Evolutionary conservation across 495 filamentous ascomycete genomes (phyloP), one percentile per base, ranked within the genome.

Genomic region (Daldinia decipiens): DNA sequence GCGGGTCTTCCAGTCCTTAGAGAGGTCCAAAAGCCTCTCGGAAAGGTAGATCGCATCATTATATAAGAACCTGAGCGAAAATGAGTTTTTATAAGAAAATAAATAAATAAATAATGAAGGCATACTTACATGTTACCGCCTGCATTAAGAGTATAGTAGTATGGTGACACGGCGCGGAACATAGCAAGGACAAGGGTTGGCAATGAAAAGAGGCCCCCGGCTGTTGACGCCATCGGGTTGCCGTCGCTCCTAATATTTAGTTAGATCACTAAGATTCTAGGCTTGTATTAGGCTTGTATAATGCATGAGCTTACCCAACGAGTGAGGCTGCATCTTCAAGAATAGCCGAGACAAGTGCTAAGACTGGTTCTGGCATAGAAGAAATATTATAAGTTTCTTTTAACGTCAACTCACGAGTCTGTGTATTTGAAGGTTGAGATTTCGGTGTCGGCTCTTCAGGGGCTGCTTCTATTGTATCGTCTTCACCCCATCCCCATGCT

Each of bases 321-420:
- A 97, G 83, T 40, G 83, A 81, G 29, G 88, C 86, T 6, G 89
- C 91, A 71, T 97, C 93, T 50, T 86, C 78, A 57, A 93, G 83
- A 38, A 96, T 85, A 38, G 87, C 82, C 38, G 81, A 82, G 59
- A 99, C 87, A 67, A 95, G 85, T 19, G 85, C 82, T 21, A 97
- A 79, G 12, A 98, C 85, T 3, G 87, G 85, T 54, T 92, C 88
- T 1, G 95, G 95, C 67, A 97, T 88, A 29, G 91, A 89, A 8
- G 95, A 97, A 29, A 95, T 89, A 59, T 89, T 94, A 79, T 97
- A 98, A 2, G 83, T 89, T 79, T 99, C 95, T 70, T 85, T 93
- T 57, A 99, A 79, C 0, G 91, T 95, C 59, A 98, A 78, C 68
- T 85, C 82, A 15, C 79, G 78, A 1, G 80, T 81, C 38, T 79